These are phyloP conservation scores for Henckelia pumila DNA, from an alignment of 257 asterid species.

Conservation along the genomic window DNA sequence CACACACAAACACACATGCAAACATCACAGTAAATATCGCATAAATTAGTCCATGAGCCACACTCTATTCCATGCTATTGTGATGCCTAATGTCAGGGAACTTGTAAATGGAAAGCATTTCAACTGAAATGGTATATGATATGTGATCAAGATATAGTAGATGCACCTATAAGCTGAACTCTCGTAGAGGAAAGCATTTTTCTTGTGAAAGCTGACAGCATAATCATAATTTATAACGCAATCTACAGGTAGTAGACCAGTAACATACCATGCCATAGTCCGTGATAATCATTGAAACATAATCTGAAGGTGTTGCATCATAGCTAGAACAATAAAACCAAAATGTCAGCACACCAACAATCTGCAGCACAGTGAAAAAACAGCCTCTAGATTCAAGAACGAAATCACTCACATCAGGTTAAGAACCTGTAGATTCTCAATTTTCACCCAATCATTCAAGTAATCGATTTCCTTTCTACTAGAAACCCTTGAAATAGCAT, in stretches of 20 bases:
- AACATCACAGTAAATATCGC: neutral
- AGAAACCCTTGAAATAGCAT: constrained; percentile 61
- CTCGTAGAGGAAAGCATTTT: neutral
- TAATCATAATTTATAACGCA: constrained; percentile 9
- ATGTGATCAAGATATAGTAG: too few relatives aligned
- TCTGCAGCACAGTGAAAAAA: constrained; percentile 13
- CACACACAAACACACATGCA: too few relatives aligned
- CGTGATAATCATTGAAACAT: constrained; percentile 75
- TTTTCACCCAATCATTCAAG: constrained; percentile 54
- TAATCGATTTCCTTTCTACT: constrained; percentile 55
- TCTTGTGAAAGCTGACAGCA: neutral
- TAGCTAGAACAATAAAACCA: constrained; percentile 48
- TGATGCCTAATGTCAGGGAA: neutral
- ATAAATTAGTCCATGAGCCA: neutral
- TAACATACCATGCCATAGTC: constrained; percentile 91
- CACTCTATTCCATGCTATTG: neutral
- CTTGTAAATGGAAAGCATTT: neutral
- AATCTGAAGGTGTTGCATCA: constrained; percentile 85
- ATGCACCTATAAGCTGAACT: neutral
- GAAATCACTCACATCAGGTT: constrained; percentile 57
- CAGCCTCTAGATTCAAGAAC: constrained; percentile 4
- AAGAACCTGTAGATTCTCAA: constrained; percentile 66
- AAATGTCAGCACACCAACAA: constrained; percentile 12
- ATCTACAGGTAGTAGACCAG: neutral
- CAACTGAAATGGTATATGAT: neutral